Evolutionary conservation across 768 basidiomycete species (phyloP).

Genomic region (Hericium erinaceus): DNA sequence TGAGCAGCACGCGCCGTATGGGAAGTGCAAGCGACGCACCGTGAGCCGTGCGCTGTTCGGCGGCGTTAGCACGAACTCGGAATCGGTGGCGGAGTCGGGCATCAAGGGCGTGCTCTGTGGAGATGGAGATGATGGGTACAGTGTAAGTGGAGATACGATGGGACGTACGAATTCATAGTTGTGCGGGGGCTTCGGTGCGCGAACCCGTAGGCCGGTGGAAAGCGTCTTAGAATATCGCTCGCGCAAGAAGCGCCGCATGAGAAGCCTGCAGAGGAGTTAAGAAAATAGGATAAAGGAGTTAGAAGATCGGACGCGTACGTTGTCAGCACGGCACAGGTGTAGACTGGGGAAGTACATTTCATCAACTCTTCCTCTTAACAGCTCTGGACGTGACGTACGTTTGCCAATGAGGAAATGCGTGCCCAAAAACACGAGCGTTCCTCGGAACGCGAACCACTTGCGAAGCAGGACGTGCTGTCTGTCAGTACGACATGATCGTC

Average conservation of each 20-base stretch:
- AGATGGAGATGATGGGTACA: not conserved
- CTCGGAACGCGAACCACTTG: not conserved
- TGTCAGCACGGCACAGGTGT: too few species aligned
- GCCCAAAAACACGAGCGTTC: not conserved
- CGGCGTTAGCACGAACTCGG: not conserved
- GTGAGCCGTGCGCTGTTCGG: not conserved
- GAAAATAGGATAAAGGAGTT: too few species aligned
- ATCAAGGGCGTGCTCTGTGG: not conserved
- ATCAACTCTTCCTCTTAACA: too few species aligned
- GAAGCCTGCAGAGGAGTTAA: too few species aligned
- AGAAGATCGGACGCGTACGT: too few species aligned
- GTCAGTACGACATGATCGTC: too few species aligned
- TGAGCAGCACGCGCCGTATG: not conserved
- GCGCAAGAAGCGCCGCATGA: not conserved
- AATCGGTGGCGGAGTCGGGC: not conserved
- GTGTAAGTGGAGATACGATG: not conserved
- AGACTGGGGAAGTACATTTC: too few species aligned
- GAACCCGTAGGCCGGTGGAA: not conserved
- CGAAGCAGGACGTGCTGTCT: not conserved
- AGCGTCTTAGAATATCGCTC: not conserved
- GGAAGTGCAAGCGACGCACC: not conserved
- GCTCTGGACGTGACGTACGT: not conserved
- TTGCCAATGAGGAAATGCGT: not conserved
- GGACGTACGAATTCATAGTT: not conserved
- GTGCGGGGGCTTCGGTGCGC: not conserved